Evolutionary conservation across 2,329 filamentous ascomycete species (phyloP).

Genomic region (Capronia epimyces): DNA sequence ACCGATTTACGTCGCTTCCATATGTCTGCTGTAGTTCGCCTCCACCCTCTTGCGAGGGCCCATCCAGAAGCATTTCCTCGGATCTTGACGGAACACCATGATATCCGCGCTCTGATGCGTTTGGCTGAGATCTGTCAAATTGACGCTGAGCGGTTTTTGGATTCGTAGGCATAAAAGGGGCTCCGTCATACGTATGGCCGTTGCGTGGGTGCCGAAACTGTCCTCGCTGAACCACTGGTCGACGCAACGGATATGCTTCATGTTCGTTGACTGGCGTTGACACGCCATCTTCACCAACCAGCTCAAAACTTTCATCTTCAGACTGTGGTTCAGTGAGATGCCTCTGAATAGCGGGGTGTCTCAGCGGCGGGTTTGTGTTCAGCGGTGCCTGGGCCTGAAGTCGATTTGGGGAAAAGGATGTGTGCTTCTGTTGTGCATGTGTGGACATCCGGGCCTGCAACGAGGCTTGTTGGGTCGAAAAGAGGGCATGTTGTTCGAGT

Average conservation of each 20-base stretch:
- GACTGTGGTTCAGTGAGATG: slow-evolving; percentile 32
- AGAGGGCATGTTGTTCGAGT: slow-evolving; percentile 43
- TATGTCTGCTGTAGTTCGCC: background rate
- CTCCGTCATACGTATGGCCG: slow-evolving; percentile 14
- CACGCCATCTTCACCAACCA: slow-evolving; percentile 37
- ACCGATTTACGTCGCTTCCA: slow-evolving; percentile 32
- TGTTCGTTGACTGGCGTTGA: slow-evolving; percentile 29
- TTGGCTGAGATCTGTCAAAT: background rate
- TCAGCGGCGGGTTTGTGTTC: slow-evolving; percentile 7
- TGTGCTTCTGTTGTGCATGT: background rate
- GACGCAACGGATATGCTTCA: slow-evolving; percentile 15
- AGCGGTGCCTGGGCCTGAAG: slow-evolving; percentile 12
- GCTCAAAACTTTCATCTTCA: slow-evolving; percentile 38
- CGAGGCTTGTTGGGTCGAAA: slow-evolving; percentile 37
- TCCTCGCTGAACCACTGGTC: slow-evolving; percentile 24
- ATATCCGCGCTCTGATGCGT: slow-evolving; percentile 1
- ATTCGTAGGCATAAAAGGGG: background rate
- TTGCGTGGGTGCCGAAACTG: slow-evolving; percentile 29
- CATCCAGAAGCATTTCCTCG: slow-evolving; percentile 9
- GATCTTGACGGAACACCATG: slow-evolving; percentile 8
- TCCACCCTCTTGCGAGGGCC: background rate
- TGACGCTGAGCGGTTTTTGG: slow-evolving; percentile 1
- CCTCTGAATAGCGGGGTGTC: slow-evolving; percentile 13
- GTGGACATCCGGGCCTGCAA: slow-evolving; percentile 2
- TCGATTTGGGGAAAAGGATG: slow-evolving; percentile 3